phyloP scores from a whole-genome alignment of 2,329 filamentous ascomycete species.

The Scedosporium minutisporum region DNA sequence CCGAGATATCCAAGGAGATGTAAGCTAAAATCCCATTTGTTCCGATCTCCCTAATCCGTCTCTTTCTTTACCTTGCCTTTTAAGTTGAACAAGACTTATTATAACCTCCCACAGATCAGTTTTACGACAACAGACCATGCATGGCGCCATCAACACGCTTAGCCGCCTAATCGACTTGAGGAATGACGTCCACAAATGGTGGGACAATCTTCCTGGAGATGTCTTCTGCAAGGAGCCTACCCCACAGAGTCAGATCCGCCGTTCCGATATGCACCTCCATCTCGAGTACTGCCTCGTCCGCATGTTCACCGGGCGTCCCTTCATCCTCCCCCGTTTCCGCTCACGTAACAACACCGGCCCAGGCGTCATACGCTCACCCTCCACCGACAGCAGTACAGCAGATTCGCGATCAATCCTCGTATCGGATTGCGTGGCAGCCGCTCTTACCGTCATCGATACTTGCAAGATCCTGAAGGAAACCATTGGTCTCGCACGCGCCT shows the following conservation, averaged over 20 bases:
- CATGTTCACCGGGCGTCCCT: slow-evolving; percentile 44
- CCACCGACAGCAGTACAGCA: slow-evolving; percentile 18
- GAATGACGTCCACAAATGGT: slow-evolving; percentile 26
- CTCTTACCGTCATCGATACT: slow-evolving; percentile 38
- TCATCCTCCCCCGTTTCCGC: slow-evolving; percentile 30
- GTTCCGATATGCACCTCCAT: slow-evolving; percentile 39
- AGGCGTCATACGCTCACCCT: slow-evolving; percentile 18
- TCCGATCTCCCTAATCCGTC: too few relatives aligned
- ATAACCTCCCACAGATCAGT: slow-evolving; percentile 18
- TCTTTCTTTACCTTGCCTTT: background rate
- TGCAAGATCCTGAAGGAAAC: slow-evolving; percentile 38
- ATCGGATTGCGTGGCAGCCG: slow-evolving; percentile 41
- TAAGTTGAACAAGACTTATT: background rate
- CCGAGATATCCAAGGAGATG: slow-evolving; percentile 29
- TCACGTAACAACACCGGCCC: slow-evolving; percentile 12
- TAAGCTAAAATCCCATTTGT: slow-evolving; percentile 11
- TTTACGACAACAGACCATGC: slow-evolving; percentile 21
- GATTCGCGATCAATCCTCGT: slow-evolving; percentile 30
- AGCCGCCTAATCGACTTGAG: slow-evolving; percentile 25
- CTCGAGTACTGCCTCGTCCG: slow-evolving; percentile 43
- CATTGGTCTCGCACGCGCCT: slow-evolving; percentile 43
- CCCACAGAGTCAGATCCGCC: slow-evolving; percentile 29
- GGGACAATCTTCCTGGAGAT: slow-evolving; percentile 24
- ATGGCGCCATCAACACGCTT: slow-evolving; percentile 22
- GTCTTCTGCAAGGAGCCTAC: slow-evolving; percentile 27